Base-by-base conservation (phyloP, 2,329 filamentous ascomycete species). In the Alternaria sp. region DNA sequence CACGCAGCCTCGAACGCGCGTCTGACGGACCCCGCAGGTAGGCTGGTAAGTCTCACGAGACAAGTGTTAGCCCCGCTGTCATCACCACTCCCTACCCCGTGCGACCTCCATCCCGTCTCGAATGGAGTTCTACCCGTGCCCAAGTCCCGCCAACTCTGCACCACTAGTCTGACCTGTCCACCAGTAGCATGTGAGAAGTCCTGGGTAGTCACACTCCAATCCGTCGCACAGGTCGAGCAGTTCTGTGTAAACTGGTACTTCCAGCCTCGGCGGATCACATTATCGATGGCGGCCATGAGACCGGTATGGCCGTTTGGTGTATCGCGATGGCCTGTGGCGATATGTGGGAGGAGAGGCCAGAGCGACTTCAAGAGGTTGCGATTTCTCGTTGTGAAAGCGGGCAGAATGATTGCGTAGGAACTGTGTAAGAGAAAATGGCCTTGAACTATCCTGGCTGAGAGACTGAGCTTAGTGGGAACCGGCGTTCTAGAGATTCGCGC, bases 71-170 rank as follows among this genome's bases (percentile, higher is more conserved):
- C 53, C 51, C 45, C 12, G 10, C 57, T 27, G 12, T 16, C 57
- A 30, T 44, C 51, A 3, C 38, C 32, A 7, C 25, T 28, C 14
- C 55, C 60, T n/a, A 68, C 64, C 0, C 73, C 74, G 59, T 77
- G 75, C 2, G 67, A 68, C 3, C 75, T 61, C 75, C 75, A 77
- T 5, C 7, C 36, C 3, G 56, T 52, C 7, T 74, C 67, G 20
- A 77, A 77, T 14, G 73, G 73, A 6, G 44, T 67, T 25, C 54
- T 51, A 0, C 71, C 73, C 10, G 20, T 32, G 2, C 74, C 74
- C 2, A 77, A 32, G 58, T 75, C 71, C 1, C 74, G 65, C 73
- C 73, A 76, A 2, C 58, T 56, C 28, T 67, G 60, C 11, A 77
- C 58, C 3, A 51, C 45, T 8, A 76, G 18, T 9, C 64, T 22